Percentiles rank a stretch among this genome's conserved stretches.
Evolutionary conservation across 768 basidiomycete genomes (phyloP).

Genomic region (Boletus vermiculosoides): DNA sequence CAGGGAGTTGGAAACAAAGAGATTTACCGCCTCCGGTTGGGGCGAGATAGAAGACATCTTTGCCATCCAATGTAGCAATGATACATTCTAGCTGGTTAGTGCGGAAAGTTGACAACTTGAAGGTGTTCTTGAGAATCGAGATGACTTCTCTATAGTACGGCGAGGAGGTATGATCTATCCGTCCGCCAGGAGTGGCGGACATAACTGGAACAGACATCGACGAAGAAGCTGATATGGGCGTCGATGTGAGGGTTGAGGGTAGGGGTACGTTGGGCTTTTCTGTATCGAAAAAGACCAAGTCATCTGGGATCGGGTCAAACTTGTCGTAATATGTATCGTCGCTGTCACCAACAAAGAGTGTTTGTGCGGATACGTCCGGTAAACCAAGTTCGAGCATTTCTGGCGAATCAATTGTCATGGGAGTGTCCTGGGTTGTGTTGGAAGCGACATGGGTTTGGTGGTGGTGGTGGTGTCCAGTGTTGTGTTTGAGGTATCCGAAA

Average conservation of each 20-base stretch:
- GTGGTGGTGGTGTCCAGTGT: conserved; percentile 5
- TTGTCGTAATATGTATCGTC: conserved; percentile 51
- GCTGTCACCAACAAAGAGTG: conserved; percentile 31
- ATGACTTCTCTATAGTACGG: conserved; percentile 33
- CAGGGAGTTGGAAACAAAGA: conserved; percentile 88
- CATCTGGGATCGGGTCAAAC: conserved; percentile 35
- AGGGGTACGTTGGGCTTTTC: conserved; percentile 11
- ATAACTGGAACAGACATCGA: background rate
- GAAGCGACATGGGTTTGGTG: background rate
- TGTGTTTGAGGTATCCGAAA: conserved; percentile 18
- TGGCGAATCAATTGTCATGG: conserved; percentile 7
- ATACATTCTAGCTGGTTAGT: conserved; percentile 87
- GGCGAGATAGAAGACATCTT: conserved; percentile 92
- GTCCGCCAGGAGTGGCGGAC: background rate
- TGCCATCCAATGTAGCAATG: conserved; percentile 70
- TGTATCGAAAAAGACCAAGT: conserved; percentile 15
- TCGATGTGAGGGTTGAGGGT: conserved; percentile 5
- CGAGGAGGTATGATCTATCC: conserved; percentile 34
- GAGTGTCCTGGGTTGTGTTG: background rate
- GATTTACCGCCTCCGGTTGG: conserved; percentile 95
- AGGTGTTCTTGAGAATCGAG: conserved; percentile 39
- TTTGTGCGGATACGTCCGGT: conserved; percentile 15
- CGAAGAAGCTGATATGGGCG: conserved; percentile 11
- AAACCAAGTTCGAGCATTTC: conserved; percentile 25
- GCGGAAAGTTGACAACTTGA: conserved; percentile 69